These are phyloP conservation scores for Talaromyces rugulosus DNA, from an alignment of 2,329 filamentous ascomycete genomes.

Conservation along the genomic window DNA sequence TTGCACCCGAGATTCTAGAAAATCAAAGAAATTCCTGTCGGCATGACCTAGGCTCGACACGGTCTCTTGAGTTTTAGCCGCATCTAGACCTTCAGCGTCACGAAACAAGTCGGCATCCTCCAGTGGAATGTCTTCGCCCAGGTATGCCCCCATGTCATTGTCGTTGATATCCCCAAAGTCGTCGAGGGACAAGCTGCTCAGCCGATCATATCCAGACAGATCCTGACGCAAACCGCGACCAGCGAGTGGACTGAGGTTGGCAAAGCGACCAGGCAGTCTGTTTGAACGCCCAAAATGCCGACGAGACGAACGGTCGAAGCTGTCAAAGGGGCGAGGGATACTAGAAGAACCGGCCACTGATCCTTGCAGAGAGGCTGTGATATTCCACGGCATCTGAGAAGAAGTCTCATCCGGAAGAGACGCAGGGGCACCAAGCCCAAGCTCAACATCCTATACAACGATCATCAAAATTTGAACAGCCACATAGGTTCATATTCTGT, in stretches of 20 bases:
- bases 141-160: conserved; percentile 19
- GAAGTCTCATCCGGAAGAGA: conserved; percentile 65
- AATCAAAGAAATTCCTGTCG: conserved; percentile 60
- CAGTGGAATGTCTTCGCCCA: neutral
- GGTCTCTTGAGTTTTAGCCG: conserved; percentile 19
- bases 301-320: conserved; percentile 30
- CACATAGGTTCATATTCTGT: neutral
- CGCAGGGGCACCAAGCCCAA: conserved; percentile 64
- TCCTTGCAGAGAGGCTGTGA: conserved; percentile 51
- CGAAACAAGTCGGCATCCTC: neutral
- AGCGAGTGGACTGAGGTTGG: conserved; percentile 59
- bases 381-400: conserved; percentile 67
- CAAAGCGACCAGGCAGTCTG: conserved; percentile 48
- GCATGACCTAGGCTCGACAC: conserved; percentile 54
- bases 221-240: conserved; percentile 42
- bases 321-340: conserved; percentile 29
- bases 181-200: conserved; percentile 20
- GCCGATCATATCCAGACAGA: conserved; percentile 22
- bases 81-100: neutral
- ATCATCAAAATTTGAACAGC: conserved; percentile 7
- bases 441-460: conserved; percentile 53
- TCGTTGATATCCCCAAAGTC: conserved; percentile 20
- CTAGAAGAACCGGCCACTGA: conserved; percentile 43
- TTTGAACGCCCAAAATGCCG: conserved; percentile 25
- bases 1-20: conserved; percentile 49